phyloP scores from a whole-genome alignment of 2,329 filamentous ascomycete genomes.

The Dendrostoma leiphaemia region DNA sequence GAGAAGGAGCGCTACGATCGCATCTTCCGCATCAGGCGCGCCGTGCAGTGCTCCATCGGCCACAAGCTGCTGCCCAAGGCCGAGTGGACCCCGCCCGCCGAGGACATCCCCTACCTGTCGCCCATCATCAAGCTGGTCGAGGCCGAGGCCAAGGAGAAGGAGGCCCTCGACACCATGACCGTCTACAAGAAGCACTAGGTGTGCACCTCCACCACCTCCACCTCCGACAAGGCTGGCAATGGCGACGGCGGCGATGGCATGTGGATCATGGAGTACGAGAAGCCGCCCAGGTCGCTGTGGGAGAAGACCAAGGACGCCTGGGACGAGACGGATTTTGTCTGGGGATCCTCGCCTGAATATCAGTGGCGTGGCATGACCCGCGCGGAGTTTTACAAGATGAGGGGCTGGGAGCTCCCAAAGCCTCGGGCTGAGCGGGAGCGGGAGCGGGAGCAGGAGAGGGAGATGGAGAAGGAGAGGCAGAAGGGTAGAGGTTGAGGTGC shows the following conservation, averaged over 20 bases:
- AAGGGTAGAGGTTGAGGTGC: background rate
- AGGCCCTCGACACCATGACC: conserved; percentile 48
- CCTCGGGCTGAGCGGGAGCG: no score
- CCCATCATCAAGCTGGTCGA: conserved; percentile 52
- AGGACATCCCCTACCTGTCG: conserved; percentile 55
- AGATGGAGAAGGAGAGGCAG: no score
- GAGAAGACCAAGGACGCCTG: background rate
- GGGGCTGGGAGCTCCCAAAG: background rate
- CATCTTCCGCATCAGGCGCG: conserved; percentile 93
- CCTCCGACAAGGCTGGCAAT: background rate
- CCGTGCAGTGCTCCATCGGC: conserved; percentile 71
- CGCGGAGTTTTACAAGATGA: background rate
- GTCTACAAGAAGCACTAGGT: conserved; percentile 47
- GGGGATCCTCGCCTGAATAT: background rate
- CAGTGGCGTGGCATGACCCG: background rate
- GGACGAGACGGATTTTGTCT: background rate
- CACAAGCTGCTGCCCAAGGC: conserved; percentile 64
- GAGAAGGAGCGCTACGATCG: conserved; percentile 94
- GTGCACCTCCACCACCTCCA: background rate
- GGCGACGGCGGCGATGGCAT: background rate
- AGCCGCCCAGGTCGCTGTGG: background rate
- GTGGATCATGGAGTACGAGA: background rate
- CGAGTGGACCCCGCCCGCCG: conserved; percentile 58
- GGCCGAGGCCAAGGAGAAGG: conserved; percentile 49
- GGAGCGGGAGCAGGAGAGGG: no score